phyloP scores from a whole-genome alignment of 2,329 filamentous ascomycete genomes.

The Trichoderma atrobrunneum region DNA sequence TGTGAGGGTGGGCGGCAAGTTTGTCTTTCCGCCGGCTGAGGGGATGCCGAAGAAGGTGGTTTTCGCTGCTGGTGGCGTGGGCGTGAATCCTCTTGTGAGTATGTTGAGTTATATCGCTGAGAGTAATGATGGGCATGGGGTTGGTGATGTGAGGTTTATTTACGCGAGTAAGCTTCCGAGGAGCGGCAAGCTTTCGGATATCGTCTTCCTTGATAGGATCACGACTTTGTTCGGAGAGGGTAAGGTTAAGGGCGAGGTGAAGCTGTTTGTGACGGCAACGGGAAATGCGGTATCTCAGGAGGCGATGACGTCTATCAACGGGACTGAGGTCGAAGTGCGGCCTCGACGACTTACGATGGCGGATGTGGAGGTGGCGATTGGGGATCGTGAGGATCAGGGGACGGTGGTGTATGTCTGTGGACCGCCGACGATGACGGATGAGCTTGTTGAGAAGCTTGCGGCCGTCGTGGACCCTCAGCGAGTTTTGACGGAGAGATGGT shows the following conservation, averaged over 20 bases:
- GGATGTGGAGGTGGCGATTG: conserved; percentile 43
- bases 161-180: conserved; percentile 53
- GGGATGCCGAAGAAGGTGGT: conserved; percentile 45
- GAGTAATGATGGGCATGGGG: background rate
- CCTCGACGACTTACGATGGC: conserved; percentile 41
- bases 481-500: conserved; percentile 63
- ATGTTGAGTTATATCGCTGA: conserved; percentile 62
- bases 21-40: conserved; percentile 69
- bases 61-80: conserved; percentile 77
- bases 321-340: conserved; percentile 23
- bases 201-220: conserved; percentile 54
- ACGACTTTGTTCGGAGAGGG: conserved; percentile 38
- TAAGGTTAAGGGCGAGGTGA: conserved; percentile 40
- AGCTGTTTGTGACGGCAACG: conserved; percentile 47
- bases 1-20: conserved; percentile 76
- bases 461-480: conserved; percentile 41
- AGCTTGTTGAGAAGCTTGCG: conserved; percentile 51
- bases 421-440: conserved; percentile 66
- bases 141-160: conserved; percentile 54
- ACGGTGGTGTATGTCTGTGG: conserved; percentile 67
- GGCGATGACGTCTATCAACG: background rate
- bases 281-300: background rate
- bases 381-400: conserved; percentile 29
- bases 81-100: conserved; percentile 77
- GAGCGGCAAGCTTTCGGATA: conserved; percentile 28